Base-by-base conservation (phyloP, 805 yeast genomes). In the Kluyveromyces starmeri region DNA sequence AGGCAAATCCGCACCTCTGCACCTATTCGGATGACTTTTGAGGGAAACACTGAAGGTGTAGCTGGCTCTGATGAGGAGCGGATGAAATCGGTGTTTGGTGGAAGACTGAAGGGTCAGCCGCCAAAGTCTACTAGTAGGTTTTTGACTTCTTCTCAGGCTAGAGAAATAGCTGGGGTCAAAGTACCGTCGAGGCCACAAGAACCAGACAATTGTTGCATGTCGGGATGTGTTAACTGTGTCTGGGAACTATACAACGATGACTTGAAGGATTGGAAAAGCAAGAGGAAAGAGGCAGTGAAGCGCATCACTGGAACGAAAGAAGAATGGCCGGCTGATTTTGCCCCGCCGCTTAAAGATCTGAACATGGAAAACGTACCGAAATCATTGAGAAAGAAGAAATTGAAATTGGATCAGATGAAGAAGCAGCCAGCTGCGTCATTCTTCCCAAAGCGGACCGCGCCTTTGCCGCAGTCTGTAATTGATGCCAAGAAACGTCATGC, bases 141-240 rank as follows among this genome's bases (percentile, higher is more conserved):
- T 25, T 28, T 47, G 1, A 32, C 43, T 4, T 42, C 45, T 4
- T 46, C 35, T 7, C 17, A 30, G 9, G 27, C 33, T 10, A 39
- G 49, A 13, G 12, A 35, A 9, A 55, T 63, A 20, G 78, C 70
- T 0, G 96, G 96, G 0, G 65, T 92, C 0, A 55, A 53, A 6
- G 94, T 89, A 0, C 95, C 96, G 3, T 74, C 71, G n/a, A 71
- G 69, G 51, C 97, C 98, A 0, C 64, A 61, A 4, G 95, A 84
- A 46, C 97, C 97, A 2, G 95, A 88, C 47, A 86, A 89, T 56
- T 89, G 98, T 57, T 89, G 98, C 58, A 86, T 86, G 95, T 78
- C 92, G 38, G 98, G 98, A 1, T 89, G 98, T 58, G 77, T 84
- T 20, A 86, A 89, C 58, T 89, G 98, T 58, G 97, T 89, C 2